Evolutionary conservation across 2,329 filamentous ascomycete genomes (phyloP), one percentile per base, ranked within the genome.

Genomic region (Ophiosphaerella herpotricha): DNA sequence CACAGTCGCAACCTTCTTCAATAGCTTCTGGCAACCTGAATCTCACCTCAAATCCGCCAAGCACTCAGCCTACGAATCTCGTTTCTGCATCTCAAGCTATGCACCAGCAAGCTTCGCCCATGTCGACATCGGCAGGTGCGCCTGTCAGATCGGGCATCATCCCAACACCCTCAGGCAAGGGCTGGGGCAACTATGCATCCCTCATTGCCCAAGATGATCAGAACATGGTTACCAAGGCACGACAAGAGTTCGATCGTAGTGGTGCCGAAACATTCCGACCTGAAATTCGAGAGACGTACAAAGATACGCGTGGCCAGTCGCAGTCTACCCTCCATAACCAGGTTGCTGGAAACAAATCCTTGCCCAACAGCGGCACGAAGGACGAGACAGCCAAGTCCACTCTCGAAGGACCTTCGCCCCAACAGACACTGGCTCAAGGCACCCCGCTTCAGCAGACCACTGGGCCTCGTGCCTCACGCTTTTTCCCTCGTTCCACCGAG

Each of bases 401-500:
- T n/a, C 49, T 50, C 31, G 69, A 72, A 33, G 63, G 46, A 8
- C 36, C 59, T 18, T 54, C 61, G 23, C 50, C 67, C 11, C 63
- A 64, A 35, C 58, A 67, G 35, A 38, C 43, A 14, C 43, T 62
- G 11, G 34, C 42, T 18, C 65, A 67, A 51, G 60, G 55, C 23
- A 50, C 60, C 24, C 55, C 61, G 40, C 51, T 63, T 9, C 70
- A 66, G 39, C 58, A 70, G 33, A 50, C 58, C 24, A 48, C 58
- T 39, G 62, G 64, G 31, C 58, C 63, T 14, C 66, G 69, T 43
- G 61, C 70, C 7, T 74, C 72, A 5, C 69, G 72, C 12, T 74
- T 74, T 63, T 74, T 74, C 42, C 71, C 72, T 35, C 60, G 69
- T 13, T 53, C 63, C 7, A 56, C 58, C 7, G 67, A 70, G 46